Evolutionary conservation across 495 filamentous ascomycete genomes (phyloP).

Genomic region (Durotheca rogersii): DNA sequence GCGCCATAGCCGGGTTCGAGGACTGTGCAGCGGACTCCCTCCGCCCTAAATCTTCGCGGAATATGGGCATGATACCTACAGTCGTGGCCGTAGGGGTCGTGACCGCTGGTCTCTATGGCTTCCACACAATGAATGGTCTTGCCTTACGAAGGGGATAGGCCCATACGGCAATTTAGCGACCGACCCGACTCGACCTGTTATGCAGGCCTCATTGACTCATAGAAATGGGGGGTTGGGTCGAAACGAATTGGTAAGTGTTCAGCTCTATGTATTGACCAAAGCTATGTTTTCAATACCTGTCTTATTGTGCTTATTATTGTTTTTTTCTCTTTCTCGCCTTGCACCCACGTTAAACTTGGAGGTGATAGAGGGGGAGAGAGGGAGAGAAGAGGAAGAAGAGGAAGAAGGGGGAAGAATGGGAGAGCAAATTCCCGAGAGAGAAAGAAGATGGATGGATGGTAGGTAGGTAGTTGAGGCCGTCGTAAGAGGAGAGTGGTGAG

Average conservation of each 20-base stretch:
- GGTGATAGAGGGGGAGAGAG: background rate
- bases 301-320: background rate
- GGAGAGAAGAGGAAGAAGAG: slow-evolving; percentile 3
- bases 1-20: slow-evolving; percentile 16
- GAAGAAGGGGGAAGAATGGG: background rate
- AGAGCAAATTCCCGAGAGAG: too few relatives aligned
- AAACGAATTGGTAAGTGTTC: slow-evolving; percentile 2
- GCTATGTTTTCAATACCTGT: slow-evolving; percentile 1
- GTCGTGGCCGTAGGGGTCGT: too few relatives aligned
- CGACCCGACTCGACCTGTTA: slow-evolving; percentile 21
- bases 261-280: slow-evolving; percentile 3
- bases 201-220: slow-evolving; percentile 21
- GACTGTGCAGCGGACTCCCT: slow-evolving; percentile 32
- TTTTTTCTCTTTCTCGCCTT: too few relatives aligned
- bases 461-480: too few relatives aligned
- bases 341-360: too few relatives aligned
- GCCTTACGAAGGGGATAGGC: slow-evolving; percentile 1
- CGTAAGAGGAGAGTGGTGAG: slow-evolving; percentile 6
- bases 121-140: too few relatives aligned
- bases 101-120: slow-evolving; percentile 10
- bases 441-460: too few relatives aligned
- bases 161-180: background rate
- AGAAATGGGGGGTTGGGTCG: slow-evolving; percentile 1
- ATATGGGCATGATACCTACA: slow-evolving; percentile 58
- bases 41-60: slow-evolving; percentile 49